Evolutionary conservation across 306 rosid species (phyloP).

Genomic region (Prunus padus): DNA sequence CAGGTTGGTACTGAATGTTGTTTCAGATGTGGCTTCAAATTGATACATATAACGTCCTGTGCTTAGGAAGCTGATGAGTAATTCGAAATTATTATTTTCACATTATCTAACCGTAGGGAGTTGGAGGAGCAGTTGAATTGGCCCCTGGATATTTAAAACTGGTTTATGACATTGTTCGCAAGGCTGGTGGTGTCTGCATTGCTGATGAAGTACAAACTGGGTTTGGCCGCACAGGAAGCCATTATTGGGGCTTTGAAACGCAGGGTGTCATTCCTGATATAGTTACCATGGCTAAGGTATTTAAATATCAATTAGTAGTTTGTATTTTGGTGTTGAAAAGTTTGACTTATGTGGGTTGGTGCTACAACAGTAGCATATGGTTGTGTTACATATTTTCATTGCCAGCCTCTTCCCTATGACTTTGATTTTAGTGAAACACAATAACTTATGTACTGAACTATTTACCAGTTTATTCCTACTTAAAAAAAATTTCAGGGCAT

Average conservation of each 20-base stretch:
- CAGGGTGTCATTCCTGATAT: slow-evolving; percentile 92
- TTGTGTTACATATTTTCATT: neutral
- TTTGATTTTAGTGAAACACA: slow-evolving; percentile 10
- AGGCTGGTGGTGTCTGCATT: slow-evolving; percentile 93
- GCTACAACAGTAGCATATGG: slow-evolving; percentile 12
- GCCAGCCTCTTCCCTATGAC: slow-evolving; percentile 3
- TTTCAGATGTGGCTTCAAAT: slow-evolving; percentile 7
- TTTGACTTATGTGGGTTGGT: slow-evolving; percentile 11
- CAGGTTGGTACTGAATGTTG: slow-evolving; percentile 45
- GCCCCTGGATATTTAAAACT: slow-evolving; percentile 86
- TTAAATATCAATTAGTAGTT: neutral
- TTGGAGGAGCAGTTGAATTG: slow-evolving; percentile 87
- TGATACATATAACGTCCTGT: neutral
- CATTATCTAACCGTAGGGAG: slow-evolving; percentile 55
- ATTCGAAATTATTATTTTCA: neutral
- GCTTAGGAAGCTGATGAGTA: neutral
- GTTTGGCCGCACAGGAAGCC: slow-evolving; percentile 91
- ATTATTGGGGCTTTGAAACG: slow-evolving; percentile 92
- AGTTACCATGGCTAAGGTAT: slow-evolving; percentile 97
- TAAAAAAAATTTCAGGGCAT: slow-evolving; percentile 69
- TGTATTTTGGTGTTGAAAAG: neutral
- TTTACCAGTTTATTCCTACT: slow-evolving; percentile 19
- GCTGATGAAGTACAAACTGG: slow-evolving; percentile 99
- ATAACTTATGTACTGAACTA: slow-evolving; percentile 1
- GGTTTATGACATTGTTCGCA: slow-evolving; percentile 74